These are phyloP conservation scores for Grigorovia jiainica DNA, from an alignment of 805 yeast species.

Conservation along the genomic window DNA sequence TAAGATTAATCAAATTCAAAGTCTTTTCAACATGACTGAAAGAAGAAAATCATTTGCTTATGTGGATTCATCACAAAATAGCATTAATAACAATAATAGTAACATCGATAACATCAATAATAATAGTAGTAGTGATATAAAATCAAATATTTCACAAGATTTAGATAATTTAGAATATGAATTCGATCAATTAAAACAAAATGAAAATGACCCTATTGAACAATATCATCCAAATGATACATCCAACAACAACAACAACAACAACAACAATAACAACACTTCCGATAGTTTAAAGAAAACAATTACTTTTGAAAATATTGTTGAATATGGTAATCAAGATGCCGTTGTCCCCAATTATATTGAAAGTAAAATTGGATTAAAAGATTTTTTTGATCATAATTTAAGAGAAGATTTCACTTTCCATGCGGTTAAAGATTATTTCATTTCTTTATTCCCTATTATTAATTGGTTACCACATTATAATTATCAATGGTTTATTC, in stretches of 20 bases:
- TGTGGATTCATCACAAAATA: neutral
- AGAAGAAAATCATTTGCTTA: constrained; percentile 2
- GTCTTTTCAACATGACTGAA: constrained; percentile 3
- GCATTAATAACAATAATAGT: neutral
- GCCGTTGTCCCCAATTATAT: constrained; percentile 10
- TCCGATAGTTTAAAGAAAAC: neutral
- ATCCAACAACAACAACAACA: neutral
- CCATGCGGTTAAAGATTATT: constrained; percentile 35
- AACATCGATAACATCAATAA: neutral
- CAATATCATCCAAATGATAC: neutral
- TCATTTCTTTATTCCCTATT: constrained; percentile 67
- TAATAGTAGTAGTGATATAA: neutral
- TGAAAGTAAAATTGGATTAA: constrained; percentile 14
- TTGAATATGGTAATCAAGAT: neutral
- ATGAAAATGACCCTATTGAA: neutral
- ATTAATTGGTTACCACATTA: constrained; percentile 78
- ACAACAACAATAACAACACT: neutral
- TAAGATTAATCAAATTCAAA: neutral
- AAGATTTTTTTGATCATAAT: constrained; percentile 17
- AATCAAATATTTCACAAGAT: constrained; percentile 4
- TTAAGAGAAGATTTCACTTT: constrained; percentile 24
- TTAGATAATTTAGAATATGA: constrained; percentile 23
- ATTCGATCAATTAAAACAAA: constrained; percentile 18
- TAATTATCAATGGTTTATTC: constrained; percentile 66
- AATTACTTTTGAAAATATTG: neutral